Base-by-base conservation (phyloP, 2,329 filamentous ascomycete species). In the Helotiales sp. region DNA sequence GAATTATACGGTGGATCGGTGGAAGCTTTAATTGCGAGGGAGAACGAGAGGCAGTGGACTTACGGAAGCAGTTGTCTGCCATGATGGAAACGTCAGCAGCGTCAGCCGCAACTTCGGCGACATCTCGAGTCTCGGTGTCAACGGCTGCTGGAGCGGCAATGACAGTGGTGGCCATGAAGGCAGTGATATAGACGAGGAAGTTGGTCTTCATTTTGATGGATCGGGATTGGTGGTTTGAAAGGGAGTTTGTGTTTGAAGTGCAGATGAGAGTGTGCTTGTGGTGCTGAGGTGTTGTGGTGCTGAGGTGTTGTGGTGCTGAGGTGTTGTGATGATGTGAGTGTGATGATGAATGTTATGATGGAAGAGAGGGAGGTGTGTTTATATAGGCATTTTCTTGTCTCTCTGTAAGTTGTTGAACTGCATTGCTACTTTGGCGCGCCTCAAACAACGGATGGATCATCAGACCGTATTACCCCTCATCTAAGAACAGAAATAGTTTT, bases 161-260 rank as follows among this genome's bases (percentile, higher is more conserved):
- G 37, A 28, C 58, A 20, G 45, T 61, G 24, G 58, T 20, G 26
- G 40, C 40, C 58, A 45, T 47, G 40, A 47, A 22, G 40, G 58
- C 22, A 13, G 58, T 28, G 37, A 49, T 28, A 26, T 45, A 43
- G n/a, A 61, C 10, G 17, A 61, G 40, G 40, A 61, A 45, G 58
- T 49, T 61, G 58, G 58, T 61, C 58, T 61, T 61, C 58, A 61
- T 61, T 61, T 45, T 61, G 58, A 49, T 15, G 40, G 26, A 34
- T 47, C 32, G 28, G 4, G 6, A n/a, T 34, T 30, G 28, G 50
- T n/a, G 3, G 6, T 45, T 32, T 32, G 24, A 28, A 22, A 49
- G 24, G 6, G 40, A 20, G 40, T 2, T 3, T 60, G 34, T 58
- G 11, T 32, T n/a, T 13, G 54, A 7, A 47, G 5, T 49, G n/a